A percentile compares a stretch with the other conserved stretches of the same genome.
Evolutionary conservation across 2,329 filamentous ascomycete species (phyloP).

Genomic region (Emmonsia crescens): DNA sequence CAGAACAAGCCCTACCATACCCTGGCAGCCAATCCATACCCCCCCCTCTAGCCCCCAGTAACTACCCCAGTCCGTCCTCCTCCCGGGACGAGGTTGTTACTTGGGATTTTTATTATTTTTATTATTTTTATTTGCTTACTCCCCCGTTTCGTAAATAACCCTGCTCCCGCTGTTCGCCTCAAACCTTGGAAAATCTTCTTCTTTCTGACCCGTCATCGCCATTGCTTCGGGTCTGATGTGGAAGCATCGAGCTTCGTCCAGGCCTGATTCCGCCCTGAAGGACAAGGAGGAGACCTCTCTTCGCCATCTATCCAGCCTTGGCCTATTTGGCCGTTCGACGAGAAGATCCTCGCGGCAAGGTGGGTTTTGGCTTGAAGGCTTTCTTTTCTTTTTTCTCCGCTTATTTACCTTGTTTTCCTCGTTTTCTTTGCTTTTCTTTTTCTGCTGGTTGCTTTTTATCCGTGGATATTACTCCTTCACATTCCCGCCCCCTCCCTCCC

Average conservation of each 20-base stretch:
- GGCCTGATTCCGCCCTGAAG: slow-evolving; percentile 29
- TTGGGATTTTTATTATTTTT: background rate
- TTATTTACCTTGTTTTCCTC: background rate
- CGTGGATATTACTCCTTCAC: background rate
- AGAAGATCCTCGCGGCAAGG: slow-evolving; percentile 25
- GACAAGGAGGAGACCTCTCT: slow-evolving; percentile 26
- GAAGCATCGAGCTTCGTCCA: slow-evolving; percentile 31
- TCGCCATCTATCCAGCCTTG: slow-evolving; percentile 23
- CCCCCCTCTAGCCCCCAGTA: too few species aligned
- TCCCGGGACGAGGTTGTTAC: background rate
- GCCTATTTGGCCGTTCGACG: slow-evolving; percentile 27
- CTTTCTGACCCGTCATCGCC: background rate
- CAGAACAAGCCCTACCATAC: background rate
- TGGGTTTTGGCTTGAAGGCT: slow-evolving; percentile 13
- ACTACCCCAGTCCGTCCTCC: background rate
- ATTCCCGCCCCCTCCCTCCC: background rate
- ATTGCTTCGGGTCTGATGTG: slow-evolving; percentile 23
- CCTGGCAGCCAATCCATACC: too few species aligned
- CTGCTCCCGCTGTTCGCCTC: background rate
- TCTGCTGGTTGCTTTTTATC: background rate
- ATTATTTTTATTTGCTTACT: background rate
- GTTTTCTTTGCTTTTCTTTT: background rate
- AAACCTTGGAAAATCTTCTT: background rate
- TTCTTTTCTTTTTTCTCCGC: background rate
- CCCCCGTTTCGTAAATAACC: background rate